A percentile compares a stretch with the other conserved stretches of the same genome.
Evolutionary conservation across 176 grass and related monocot genomes (phyloP).

Genomic region (Eremochloa ophiuroides): DNA sequence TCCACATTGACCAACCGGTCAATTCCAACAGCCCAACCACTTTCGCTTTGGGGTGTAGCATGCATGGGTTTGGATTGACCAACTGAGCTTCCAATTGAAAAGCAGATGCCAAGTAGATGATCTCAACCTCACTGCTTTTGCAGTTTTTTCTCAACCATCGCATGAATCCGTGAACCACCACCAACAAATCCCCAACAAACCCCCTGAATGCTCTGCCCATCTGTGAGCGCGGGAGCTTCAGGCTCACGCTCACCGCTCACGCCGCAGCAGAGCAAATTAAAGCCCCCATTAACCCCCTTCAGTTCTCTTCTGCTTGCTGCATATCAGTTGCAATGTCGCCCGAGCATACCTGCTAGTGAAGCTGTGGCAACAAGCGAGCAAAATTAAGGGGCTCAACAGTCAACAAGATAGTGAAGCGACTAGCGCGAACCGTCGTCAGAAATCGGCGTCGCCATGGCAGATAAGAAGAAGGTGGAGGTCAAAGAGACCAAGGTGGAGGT

Average conservation of each 20-base stretch:
- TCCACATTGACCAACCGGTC: not conserved
- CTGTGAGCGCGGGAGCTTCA: not conserved
- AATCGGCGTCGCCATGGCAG: not conserved
- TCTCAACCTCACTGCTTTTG: not conserved
- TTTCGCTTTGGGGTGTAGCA: not conserved
- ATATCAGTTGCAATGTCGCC: not conserved
- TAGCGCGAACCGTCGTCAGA: too few species aligned
- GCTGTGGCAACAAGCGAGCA: not conserved
- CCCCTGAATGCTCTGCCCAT: not conserved
- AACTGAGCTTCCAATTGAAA: not conserved
- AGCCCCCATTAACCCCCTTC: too few species aligned
- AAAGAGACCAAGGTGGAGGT: slow-evolving; percentile 38
- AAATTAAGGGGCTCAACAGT: not conserved
- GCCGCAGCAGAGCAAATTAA: too few species aligned
- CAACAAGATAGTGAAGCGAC: not conserved
- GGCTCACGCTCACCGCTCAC: too few species aligned
- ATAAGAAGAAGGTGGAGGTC: not conserved
- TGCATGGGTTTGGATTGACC: slow-evolving; percentile 28
- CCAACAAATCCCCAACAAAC: slow-evolving; percentile 70
- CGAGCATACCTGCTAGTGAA: not conserved
- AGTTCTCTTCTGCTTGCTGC: not conserved
- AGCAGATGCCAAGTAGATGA: not conserved
- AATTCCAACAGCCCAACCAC: slow-evolving; percentile 12
- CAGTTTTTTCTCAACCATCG: slow-evolving; percentile 28
- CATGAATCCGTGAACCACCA: slow-evolving; percentile 47